Conservation (phyloP, 164 flowering plant genomes). For the Kingdonia uniflora region DNA sequence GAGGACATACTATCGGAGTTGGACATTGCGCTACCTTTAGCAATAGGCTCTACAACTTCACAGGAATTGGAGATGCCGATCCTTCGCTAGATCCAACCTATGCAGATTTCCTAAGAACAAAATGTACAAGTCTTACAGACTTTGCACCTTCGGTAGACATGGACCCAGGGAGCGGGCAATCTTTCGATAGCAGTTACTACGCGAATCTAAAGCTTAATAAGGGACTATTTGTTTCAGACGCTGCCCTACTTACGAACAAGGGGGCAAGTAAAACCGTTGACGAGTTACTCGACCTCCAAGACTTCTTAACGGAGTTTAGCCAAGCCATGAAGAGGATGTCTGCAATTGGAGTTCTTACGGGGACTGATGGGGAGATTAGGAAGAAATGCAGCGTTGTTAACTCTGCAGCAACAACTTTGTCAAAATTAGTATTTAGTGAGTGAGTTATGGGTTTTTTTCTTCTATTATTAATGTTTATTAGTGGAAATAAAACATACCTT, state of each 20-base stretch:
- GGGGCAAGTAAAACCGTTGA: constrained; percentile 10
- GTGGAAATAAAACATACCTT: no score
- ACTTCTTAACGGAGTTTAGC: constrained; percentile 19
- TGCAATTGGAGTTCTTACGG: constrained; percentile 12
- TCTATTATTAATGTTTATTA: no score
- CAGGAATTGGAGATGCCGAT: constrained; percentile 38
- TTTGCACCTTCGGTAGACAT: constrained; percentile 25
- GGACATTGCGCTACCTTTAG: constrained; percentile 33
- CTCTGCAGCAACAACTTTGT: neutral
- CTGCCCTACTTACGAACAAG: constrained; percentile 32
- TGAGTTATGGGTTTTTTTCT: no score
- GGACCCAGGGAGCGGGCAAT: constrained; percentile 32
- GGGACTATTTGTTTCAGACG: constrained; percentile 52
- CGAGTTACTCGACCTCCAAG: neutral
- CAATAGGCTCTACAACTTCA: constrained; percentile 50
- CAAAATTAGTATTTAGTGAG: no score
- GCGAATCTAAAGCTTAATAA: constrained; percentile 13
- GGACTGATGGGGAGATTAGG: constrained; percentile 15
- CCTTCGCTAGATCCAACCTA: constrained; percentile 39
- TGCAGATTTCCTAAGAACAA: constrained; percentile 24
- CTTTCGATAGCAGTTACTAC: constrained; percentile 35
- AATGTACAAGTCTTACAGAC: constrained; percentile 23
- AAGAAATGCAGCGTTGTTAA: constrained; percentile 9
- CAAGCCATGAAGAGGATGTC: constrained; percentile 10
- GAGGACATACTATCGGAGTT: constrained; percentile 47